A percentile compares a stretch with the other conserved stretches of the same genome.
phyloP scores from a whole-genome alignment of 2,329 filamentous ascomycete genomes.

The Plenodomus biglobosus region DNA sequence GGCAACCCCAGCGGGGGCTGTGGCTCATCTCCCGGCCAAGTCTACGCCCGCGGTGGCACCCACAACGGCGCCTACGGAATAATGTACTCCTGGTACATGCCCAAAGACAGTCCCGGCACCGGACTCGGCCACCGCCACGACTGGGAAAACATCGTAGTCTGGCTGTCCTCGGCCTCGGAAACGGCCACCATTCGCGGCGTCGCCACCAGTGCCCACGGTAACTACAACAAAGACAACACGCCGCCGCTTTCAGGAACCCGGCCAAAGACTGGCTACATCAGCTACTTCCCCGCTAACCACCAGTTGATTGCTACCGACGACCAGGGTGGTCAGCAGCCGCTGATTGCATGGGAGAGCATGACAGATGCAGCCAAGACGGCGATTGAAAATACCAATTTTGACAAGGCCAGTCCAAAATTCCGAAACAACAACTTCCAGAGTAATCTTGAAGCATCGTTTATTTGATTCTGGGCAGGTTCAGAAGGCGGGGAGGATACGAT shows the following conservation, averaged over 20 bases:
- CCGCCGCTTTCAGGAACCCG: constrained; percentile 45
- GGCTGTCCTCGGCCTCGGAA: constrained; percentile 48
- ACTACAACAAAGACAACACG: constrained; percentile 44
- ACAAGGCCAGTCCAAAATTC: constrained; percentile 51
- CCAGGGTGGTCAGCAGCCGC: constrained; percentile 49
- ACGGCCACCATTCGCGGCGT: constrained; percentile 52
- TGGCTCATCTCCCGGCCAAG: constrained; percentile 51
- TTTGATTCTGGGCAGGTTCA: constrained; percentile 1
- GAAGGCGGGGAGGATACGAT: too few relatives aligned
- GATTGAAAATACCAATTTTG: constrained; percentile 52
- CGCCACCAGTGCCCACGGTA: constrained; percentile 55
- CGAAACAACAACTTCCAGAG: constrained; percentile 51
- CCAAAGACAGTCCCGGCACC: constrained; percentile 51
- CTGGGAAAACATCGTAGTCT: constrained; percentile 59
- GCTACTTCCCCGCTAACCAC: constrained; percentile 53
- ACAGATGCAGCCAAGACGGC: constrained; percentile 47
- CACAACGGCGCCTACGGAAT: constrained; percentile 51
- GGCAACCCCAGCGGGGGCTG: constrained; percentile 48
- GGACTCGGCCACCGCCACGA: constrained; percentile 58
- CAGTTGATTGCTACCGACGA: constrained; percentile 47
- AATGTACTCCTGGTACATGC: constrained; percentile 58
- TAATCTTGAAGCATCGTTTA: constrained; percentile 45
- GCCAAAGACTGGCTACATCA: constrained; percentile 54
- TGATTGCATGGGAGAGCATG: constrained; percentile 56
- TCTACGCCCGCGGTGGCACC: constrained; percentile 51